Base-by-base conservation (phyloP, 768 basidiomycete genomes). In the Neoboletus subvelutipes region DNA sequence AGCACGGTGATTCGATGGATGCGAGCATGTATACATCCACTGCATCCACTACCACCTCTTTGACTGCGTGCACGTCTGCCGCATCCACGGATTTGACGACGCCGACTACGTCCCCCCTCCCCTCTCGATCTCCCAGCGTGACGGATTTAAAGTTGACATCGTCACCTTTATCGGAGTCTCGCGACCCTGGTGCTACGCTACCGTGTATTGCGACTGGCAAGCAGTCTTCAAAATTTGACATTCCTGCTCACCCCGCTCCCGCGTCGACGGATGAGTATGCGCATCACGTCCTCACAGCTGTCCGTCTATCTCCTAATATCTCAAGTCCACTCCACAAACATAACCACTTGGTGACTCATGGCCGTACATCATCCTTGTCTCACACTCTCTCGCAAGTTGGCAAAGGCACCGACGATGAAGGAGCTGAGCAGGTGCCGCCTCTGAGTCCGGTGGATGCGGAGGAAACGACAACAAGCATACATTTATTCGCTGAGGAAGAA, bases 211-310 rank as follows among this genome's bases (percentile, higher is more conserved):
- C 9, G 22, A n/a, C 34, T 20, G 11, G 36, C 31, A 40, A 54
- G 3, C 52, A 55, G 53, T 12, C 55, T 22, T 34, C 34, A 17
- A 31, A 20, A 15, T n/a, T 43, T 15, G 26, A 52, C 20, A 10
- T 20, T 31, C 11, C 46, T 24, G 7, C 26, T 31, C 53, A 12
- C 2, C 43, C 46, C 3, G 5, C 37, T 12, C 48, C 58, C 13
- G 11, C 29, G 0, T 45, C 56, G 3, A 66, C 51, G 39, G 60
- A 70, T 22, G 67, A 64, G 15, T 60, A 50, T 15, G 61, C 42
- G 10, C 62, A 57, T 43, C 69, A 67, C 31, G 46, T 71, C 29
- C 58, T 65, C 20, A 66, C 59, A 2, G 71, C 69, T 3, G 53
- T 72, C 15, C 62, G 69, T 13, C 36, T 71, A 37, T 68, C 60